Conservation (phyloP, 768 basidiomycete species). For the Russula emetica region DNA sequence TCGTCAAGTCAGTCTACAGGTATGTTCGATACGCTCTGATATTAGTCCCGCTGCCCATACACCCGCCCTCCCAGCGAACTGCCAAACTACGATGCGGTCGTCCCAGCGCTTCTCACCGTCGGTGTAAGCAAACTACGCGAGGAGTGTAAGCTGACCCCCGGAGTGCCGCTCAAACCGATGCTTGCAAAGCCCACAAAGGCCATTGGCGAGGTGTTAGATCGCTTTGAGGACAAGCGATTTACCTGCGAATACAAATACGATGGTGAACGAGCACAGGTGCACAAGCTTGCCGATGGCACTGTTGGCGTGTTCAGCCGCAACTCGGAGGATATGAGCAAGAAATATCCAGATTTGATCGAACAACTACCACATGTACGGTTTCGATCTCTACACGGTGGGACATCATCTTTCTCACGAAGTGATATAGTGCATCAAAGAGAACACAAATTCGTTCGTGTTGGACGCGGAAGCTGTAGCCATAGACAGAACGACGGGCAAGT, state of each 20-base stretch:
- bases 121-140: constrained; percentile 69
- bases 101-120: constrained; percentile 79
- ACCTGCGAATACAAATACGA: constrained; percentile 99
- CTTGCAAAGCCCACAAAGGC: constrained; percentile 98
- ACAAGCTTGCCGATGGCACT: constrained; percentile 73
- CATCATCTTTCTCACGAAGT: background rate
- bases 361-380: constrained; percentile 74
- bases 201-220: constrained; percentile 93
- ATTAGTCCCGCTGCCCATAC: background rate
- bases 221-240: constrained; percentile 92
- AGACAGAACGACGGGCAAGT: constrained; percentile 73
- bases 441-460: constrained; percentile 85
- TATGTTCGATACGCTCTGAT: constrained; percentile 34
- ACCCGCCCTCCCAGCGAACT: constrained; percentile 63
- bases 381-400: background rate
- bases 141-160: constrained; percentile 87
- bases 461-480: constrained; percentile 97
- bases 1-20: constrained; percentile 93
- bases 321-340: constrained; percentile 98
- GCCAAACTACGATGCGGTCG: constrained; percentile 86
- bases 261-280: constrained; percentile 94
- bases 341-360: constrained; percentile 96
- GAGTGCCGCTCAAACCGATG: constrained; percentile 98
- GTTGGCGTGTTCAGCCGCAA: constrained; percentile 95
- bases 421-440: constrained; percentile 75